A percentile compares a stretch with the other conserved stretches of the same genome.
These are phyloP conservation scores for Eimeria praecox DNA, from an alignment of 169 alveolate genomes.

Conservation along the genomic window DNA sequence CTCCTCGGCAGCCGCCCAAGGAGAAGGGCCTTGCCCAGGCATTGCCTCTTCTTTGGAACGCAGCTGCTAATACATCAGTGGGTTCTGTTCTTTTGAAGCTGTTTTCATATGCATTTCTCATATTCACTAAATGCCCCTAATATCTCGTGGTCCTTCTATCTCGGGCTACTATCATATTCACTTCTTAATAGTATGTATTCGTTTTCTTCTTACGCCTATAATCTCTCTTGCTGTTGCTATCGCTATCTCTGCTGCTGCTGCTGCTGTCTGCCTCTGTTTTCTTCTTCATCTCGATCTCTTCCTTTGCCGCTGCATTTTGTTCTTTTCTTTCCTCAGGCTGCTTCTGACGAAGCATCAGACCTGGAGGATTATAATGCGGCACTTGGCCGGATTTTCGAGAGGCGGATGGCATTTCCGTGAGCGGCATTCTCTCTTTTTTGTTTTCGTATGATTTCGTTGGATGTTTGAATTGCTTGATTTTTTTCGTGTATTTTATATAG, in stretches of 20 bases:
- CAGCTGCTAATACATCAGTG: constrained; percentile 5
- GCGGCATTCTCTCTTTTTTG: neutral
- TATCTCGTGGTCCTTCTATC: no score
- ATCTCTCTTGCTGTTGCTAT: neutral
- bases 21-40: neutral
- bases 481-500: neutral
- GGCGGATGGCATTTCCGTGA: constrained; percentile 17
- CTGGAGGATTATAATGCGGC: constrained; percentile 34
- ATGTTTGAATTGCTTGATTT: neutral
- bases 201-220: no score
- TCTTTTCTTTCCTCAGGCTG: neutral
- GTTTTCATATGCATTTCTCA: neutral
- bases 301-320: neutral
- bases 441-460: neutral
- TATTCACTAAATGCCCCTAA: no score
- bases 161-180: no score
- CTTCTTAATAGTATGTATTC: no score
- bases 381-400: neutral
- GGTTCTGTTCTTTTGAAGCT: neutral
- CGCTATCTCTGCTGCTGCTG: neutral
- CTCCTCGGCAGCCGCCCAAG: neutral
- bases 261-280: neutral
- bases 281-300: neutral
- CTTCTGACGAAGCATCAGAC: constrained; percentile 1
- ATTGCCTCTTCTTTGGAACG: constrained; percentile 23